Evolutionary conservation across 1,284 basidiomycete genomes (phyloP).

Genomic region (Fistulina hepatica): DNA sequence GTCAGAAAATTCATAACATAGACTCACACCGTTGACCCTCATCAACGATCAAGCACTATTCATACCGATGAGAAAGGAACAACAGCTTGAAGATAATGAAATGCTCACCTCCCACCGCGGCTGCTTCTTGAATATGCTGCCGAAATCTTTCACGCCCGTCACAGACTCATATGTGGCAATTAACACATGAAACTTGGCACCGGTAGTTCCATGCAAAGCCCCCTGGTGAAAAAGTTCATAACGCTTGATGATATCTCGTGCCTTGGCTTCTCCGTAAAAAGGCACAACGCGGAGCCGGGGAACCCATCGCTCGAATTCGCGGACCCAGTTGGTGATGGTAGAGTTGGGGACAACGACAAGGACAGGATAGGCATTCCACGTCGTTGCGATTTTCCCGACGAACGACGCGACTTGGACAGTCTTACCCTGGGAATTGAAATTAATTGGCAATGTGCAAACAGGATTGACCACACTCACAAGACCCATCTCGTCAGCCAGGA

Average conservation of each 20-base stretch:
- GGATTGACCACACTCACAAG: constrained; percentile 45
- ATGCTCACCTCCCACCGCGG: constrained; percentile 74
- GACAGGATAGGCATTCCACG: constrained; percentile 59
- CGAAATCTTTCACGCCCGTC: constrained; percentile 55
- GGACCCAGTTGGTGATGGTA: constrained; percentile 79
- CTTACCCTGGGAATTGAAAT: constrained; percentile 54
- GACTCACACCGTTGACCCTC: constrained; percentile 83
- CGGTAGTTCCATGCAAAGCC: constrained; percentile 30
- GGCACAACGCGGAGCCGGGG: constrained; percentile 72
- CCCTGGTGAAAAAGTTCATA: constrained; percentile 70
- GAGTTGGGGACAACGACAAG: constrained; percentile 93
- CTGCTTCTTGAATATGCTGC: constrained; percentile 62
- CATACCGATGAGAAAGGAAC: constrained; percentile 1
- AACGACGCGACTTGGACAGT: constrained; percentile 89
- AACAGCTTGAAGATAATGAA: constrained; percentile 2
- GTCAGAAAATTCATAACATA: not conserved
- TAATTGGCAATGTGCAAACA: constrained; percentile 5
- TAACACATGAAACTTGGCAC: constrained; percentile 74
- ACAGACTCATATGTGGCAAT: constrained; percentile 85
- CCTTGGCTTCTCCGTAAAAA: constrained; percentile 69
- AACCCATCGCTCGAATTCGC: constrained; percentile 91
- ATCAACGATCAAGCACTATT: constrained; percentile 65
- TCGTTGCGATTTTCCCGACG: constrained; percentile 63
- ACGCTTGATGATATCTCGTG: constrained; percentile 70
- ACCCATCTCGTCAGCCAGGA: constrained; percentile 98